Base-by-base conservation (phyloP, 2,329 filamentous ascomycete genomes). In the Neophaeococcomyces mojaviensis region DNA sequence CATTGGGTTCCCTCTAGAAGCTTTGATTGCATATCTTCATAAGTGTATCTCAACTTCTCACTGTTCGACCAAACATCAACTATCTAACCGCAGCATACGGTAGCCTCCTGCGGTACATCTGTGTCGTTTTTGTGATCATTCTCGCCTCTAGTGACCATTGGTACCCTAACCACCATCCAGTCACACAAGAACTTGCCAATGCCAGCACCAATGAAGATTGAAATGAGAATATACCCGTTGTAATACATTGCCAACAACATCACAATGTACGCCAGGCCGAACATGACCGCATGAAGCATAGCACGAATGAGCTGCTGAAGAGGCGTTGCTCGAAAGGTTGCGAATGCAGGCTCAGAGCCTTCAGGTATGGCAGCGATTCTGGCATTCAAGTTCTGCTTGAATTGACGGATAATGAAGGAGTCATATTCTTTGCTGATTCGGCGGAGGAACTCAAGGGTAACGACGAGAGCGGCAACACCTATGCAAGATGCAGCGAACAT, bases 401-500 rank as follows among this genome's bases (percentile, higher is more conserved):
- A 59, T 38, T 58, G 51, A 3, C 55, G 54, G 49, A 61, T 62
- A 37, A 66, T 61, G 57, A 76, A 77, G 20, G 76, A 71, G 62
- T 92, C 86, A 63, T 82, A 90, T 62, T 88, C 84, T 55, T 84
- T 81, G 53, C 77, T 73, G 19, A 75, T 57, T 24, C 86, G 82
- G 40, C 87, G 83, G 18, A 92, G 73, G 47, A 81, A 68, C 60
- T 92, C 86, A 55, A 92, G 81, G 4, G 67, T 58, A 43, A 90
- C 73, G 55, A 85, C 83, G 44, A 94, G 78, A n/a, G 82, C 68
- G 50, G 88, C 71, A 30, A 88, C 80, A 49, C 84, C 86, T 59
- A 94, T 82, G 67, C 86, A 92, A 43, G 81, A 84, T 18, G 82
- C 86, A 39, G 83, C 86, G 60, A 94, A 90, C 74, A 83, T 83